Base-by-base conservation (phyloP, 192 early-diverging fungal species). In the Entomortierella lignicola region DNA sequence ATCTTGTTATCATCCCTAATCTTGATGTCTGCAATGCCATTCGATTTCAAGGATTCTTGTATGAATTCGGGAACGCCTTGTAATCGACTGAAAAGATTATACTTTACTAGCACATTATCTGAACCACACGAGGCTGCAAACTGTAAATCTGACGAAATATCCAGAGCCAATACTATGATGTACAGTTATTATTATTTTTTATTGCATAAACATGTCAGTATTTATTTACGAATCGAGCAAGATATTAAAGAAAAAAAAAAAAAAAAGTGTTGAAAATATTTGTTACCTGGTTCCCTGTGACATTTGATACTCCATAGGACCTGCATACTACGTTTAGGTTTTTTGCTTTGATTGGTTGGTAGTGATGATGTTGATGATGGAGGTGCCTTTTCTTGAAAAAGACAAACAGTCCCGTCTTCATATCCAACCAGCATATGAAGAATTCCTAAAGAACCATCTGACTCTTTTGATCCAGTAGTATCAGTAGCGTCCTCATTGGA, bases 41-140 rank as follows among this genome's bases (percentile, higher is more conserved):
- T 44, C 5, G 62, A 30, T 54, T 81, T 84, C 31, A 84, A 27
- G 13, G 55, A 31, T 0, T 52, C 27, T 17, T 64, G 37, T 17
- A 13, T n/a, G 6, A 60, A 25, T 23, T 70, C 63, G n/a, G 81
- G 81, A 23, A 68, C 47, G 0, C 72, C 71, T 21, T 74, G 67
- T 15, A 60, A 7, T 0, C 27, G n/a, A 5, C 50, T 60, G 17
- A 39, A 32, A 1, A 84, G 63, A 12, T 43, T 31, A 54, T 84
- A 84, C 39, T 79, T 80, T 20, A 72, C 72, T 21, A 84, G 44
- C 23, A 71, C 64, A 64, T 80, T 81, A 23, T 84, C 82, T 5
- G 72, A 72, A 13, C 77, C 67, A 57, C 65, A 65, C 15, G 82
- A 81, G 1, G 77, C 56, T n/a, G 71, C 82, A 69, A 65, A 84